Conservation (phyloP, 805 yeast genomes). For the Brettanomyces sp. region DNA sequence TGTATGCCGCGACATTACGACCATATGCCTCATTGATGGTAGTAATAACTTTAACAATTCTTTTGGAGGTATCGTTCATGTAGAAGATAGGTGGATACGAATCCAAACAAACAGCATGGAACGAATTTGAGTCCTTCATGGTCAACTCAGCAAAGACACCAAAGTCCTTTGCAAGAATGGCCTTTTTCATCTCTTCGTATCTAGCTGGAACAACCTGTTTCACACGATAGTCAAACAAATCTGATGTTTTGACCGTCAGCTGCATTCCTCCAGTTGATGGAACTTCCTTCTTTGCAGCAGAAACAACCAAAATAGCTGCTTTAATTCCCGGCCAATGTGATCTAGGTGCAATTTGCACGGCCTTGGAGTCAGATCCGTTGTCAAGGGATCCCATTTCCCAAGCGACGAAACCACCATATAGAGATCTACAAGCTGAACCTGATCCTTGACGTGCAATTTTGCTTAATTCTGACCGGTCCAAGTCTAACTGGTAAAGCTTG, state of each 20-base stretch:
- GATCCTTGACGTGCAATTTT: slow-evolving; percentile 96
- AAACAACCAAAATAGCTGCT: slow-evolving; percentile 86
- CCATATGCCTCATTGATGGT: slow-evolving; percentile 61
- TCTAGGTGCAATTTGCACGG: slow-evolving; percentile 81
- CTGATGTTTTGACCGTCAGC: slow-evolving; percentile 81
- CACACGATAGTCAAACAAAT: slow-evolving; percentile 74
- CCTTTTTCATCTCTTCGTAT: slow-evolving; percentile 69
- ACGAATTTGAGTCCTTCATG: slow-evolving; percentile 92
- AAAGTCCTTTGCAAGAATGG: slow-evolving; percentile 72
- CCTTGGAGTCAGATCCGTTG: slow-evolving; percentile 90
- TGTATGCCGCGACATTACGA: slow-evolving; percentile 80
- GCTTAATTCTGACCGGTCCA: slow-evolving; percentile 74
- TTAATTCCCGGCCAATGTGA: slow-evolving; percentile 89
- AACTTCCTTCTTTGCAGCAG: slow-evolving; percentile 89
- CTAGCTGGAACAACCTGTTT: slow-evolving; percentile 78
- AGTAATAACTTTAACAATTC: slow-evolving; percentile 71
- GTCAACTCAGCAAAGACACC: slow-evolving; percentile 78
- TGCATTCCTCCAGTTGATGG: slow-evolving; percentile 97
- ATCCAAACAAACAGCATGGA: slow-evolving; percentile 86
- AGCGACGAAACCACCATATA: slow-evolving; percentile 96
- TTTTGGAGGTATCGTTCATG: slow-evolving; percentile 82
- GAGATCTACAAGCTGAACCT: slow-evolving; percentile 95
- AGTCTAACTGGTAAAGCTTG: slow-evolving; percentile 75
- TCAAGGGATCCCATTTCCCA: slow-evolving; percentile 87
- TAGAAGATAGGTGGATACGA: slow-evolving; percentile 93